Evolutionary conservation across 345 rosid genomes (phyloP), one percentile per base, ranked within the genome.

Genomic region (Populus tremula): DNA sequence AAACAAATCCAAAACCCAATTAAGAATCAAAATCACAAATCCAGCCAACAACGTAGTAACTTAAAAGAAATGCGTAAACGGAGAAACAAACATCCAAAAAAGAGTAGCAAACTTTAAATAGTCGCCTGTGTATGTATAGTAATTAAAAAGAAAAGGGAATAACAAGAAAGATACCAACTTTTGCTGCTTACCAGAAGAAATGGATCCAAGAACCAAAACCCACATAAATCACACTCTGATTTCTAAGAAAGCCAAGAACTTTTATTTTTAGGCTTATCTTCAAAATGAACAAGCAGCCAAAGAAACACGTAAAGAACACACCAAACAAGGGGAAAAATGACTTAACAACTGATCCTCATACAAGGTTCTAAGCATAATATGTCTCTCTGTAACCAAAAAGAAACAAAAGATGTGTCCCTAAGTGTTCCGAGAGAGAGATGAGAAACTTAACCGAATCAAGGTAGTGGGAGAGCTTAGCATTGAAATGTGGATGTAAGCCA

Each of bases 141-240:
- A 43, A 43, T 11, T 43, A 43, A 43, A 43, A 43, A 43, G 62
- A 56, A 33, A 4, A 82, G 10, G 0, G 25, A 3, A n/a, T n/a
- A 59, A n/a, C 29, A 59, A 59, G 47, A 74, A 68, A 75, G 70
- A 64, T 67, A 10, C 73, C 35, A 74, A 62, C 69, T 77, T 78
- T 78, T 43, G 41, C 68, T 25, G 63, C 82, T 79, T 80, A 82
- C 85, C 87, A 77, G 77, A 76, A 73, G 75, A 70, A 81, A 81
- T 54, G 82, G 86, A 81, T 77, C 82, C 84, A 70, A 67, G 83
- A 56, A 67, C 67, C 62, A 71, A 76, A 76, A 72, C 63, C 63
- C 73, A 71, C 70, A 38, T 47, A 33, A 72, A 67, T 49, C 69
- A 36, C 70, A 33, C 76, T 33, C 47, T 72, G 76, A 75, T 76